Base-by-base conservation (phyloP, 2,329 filamentous ascomycete genomes). In the Penicillium thymicola region DNA sequence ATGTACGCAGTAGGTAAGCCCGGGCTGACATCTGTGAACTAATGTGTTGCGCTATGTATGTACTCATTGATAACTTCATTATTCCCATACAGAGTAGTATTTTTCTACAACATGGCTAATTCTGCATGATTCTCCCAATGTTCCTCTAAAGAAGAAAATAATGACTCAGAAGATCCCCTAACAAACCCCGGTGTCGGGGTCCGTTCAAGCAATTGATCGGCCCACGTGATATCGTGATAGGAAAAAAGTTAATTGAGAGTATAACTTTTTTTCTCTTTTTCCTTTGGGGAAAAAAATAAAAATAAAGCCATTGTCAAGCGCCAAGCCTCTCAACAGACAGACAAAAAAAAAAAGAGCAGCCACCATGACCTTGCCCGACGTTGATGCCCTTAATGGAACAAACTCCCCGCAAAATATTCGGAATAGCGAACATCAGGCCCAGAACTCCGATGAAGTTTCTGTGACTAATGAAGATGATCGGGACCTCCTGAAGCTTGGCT, bases 381-480 rank as follows among this genome's bases (percentile, higher is more conserved):
- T 34, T 42, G 37, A 51, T 48, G 45, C 46, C n/a, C 8, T 28
- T 2, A 30, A 54, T 18, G 48, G 28, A 48, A 51, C 48, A 49
- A 59, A 65, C 55, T 18, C 36, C 41, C 57, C 49, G 30, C 18
- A 59, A 57, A 50, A 55, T 34, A 34, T 43, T 10, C 51, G 32
- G 38, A 58, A 32, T 25, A n/a, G n/a, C 11, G 9, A 49, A 16
- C 14, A 38, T 13, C 46, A 45, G 9, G 38, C 10, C 32, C 37
- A 59, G n/a, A 53, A 45, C 37, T 46, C 57, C 30, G 37, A 55
- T 38, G 23, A n/a, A 34, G 36, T 53, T 51, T 54, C 62, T 10
- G 47, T 59, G 28, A 61, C 54, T 9, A 64, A 67, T 32, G 60
- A 69, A 43, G 67, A 69, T 52, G 65, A 69, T 56, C 64, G 59